Conservation (phyloP, 148 eudicot species). For the Rhododendron williamsianum region DNA sequence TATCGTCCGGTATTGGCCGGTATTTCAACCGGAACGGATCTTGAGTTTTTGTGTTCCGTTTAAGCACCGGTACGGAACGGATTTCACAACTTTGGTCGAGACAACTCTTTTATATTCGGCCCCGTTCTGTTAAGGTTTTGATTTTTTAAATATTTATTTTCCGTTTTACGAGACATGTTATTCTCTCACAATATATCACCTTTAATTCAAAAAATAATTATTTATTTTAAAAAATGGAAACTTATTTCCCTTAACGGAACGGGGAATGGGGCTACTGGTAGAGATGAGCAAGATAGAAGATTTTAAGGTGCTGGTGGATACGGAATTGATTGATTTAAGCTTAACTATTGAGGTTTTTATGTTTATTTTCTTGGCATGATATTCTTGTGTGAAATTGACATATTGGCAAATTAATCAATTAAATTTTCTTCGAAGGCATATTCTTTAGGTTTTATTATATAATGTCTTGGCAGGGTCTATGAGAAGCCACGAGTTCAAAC, state of each 20-base stretch:
- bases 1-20: too few relatives aligned
- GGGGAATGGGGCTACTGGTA: neutral
- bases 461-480: neutral
- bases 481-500: neutral
- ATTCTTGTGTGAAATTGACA: neutral
- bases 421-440: neutral
- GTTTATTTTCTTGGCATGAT: neutral
- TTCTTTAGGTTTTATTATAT: neutral
- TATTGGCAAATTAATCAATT: neutral
- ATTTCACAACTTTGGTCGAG: neutral
- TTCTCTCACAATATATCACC: too few relatives aligned
- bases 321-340: neutral
- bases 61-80: too few relatives aligned
- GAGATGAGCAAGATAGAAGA: neutral
- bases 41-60: too few relatives aligned
- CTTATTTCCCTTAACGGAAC: too few relatives aligned
- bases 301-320: neutral
- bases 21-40: too few relatives aligned
- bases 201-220: too few relatives aligned
- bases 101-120: neutral
- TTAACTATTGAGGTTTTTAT: neutral
- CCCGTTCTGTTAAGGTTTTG: too few relatives aligned
- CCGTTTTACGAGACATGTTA: rapidly evolving
- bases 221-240: too few relatives aligned
- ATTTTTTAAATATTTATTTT: too few relatives aligned